Evolutionary conservation across 2,329 filamentous ascomycete species (phyloP).

Genomic region (Nothophaeocryptopus gaeumannii): DNA sequence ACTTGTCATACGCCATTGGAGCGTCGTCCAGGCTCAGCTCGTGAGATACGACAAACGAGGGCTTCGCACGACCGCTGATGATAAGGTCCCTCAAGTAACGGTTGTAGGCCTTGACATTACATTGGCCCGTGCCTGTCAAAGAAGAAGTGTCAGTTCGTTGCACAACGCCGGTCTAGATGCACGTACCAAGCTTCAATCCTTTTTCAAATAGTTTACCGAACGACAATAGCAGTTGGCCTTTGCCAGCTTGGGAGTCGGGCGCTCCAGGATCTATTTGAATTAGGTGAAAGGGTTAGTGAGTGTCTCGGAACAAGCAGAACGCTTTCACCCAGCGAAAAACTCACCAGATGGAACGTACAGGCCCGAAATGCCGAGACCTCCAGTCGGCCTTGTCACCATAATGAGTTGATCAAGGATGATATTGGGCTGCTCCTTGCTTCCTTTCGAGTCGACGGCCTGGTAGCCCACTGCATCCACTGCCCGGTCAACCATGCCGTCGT

Average conservation of each 20-base stretch:
- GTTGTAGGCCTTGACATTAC: conserved; percentile 68
- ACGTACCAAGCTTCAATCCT: conserved; percentile 59
- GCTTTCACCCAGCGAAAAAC: too few species aligned
- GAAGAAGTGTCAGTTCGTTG: neutral
- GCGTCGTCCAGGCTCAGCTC: conserved; percentile 63
- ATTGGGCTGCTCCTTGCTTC: conserved; percentile 60
- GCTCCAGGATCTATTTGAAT: conserved; percentile 67
- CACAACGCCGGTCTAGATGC: conserved; percentile 26
- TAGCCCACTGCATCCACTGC: conserved; percentile 66
- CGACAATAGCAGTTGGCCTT: conserved; percentile 62
- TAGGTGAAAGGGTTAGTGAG: too few species aligned
- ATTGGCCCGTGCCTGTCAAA: conserved; percentile 54
- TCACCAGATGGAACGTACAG: conserved; percentile 45
- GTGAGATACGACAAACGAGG: conserved; percentile 65
- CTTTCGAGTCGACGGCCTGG: conserved; percentile 57
- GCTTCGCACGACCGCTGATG: conserved; percentile 62
- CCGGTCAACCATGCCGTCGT: conserved; percentile 43
- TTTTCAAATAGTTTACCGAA: conserved; percentile 70
- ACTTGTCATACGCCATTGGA: conserved; percentile 32
- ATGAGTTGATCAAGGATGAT: conserved; percentile 64
- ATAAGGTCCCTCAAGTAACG: conserved; percentile 65
- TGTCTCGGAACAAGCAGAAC: too few species aligned
- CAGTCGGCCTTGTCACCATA: conserved; percentile 59
- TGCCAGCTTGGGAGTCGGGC: conserved; percentile 58
- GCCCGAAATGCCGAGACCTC: conserved; percentile 46